A percentile compares a stretch with the other conserved stretches of the same genome.
Evolutionary conservation across 345 rosid genomes (phyloP).

Genomic region (Salix suchowensis): DNA sequence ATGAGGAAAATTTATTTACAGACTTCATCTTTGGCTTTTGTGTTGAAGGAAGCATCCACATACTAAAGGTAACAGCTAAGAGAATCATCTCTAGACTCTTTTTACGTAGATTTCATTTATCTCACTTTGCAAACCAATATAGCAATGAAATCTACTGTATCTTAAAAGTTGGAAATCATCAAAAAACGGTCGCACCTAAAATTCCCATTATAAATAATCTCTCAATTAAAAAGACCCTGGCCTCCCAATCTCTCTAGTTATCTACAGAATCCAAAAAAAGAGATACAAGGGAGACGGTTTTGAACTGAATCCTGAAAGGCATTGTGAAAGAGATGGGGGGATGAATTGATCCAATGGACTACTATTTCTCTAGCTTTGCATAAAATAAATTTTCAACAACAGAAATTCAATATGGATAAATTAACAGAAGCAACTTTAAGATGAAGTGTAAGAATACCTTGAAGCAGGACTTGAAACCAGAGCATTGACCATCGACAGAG

Average conservation of each 20-base stretch:
- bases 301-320: slow-evolving; percentile 4
- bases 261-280: slow-evolving; percentile 1
- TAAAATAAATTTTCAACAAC: background rate
- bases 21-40: slow-evolving; percentile 8
- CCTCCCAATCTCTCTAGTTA: background rate
- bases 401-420: background rate
- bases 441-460: slow-evolving; percentile 43
- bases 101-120: background rate
- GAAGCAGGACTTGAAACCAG: slow-evolving; percentile 84
- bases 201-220: background rate
- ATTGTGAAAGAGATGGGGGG: background rate
- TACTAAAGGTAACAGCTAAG: slow-evolving; percentile 5
- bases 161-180: background rate
- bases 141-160: background rate
- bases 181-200: too few relatives aligned
- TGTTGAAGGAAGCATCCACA: background rate
- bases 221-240: slow-evolving; percentile 5
- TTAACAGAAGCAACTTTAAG: slow-evolving; percentile 2
- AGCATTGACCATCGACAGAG: slow-evolving; percentile 53
- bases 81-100: background rate
- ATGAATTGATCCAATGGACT: background rate
- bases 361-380: background rate
- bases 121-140: background rate
- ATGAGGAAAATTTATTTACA: slow-evolving; percentile 12
- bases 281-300: background rate